Percentiles rank a stretch among this genome's conserved stretches.
These are phyloP conservation scores for Phytophthora gonapodyides DNA, from an alignment of 352 stramenopile species.

Conservation along the genomic window DNA sequence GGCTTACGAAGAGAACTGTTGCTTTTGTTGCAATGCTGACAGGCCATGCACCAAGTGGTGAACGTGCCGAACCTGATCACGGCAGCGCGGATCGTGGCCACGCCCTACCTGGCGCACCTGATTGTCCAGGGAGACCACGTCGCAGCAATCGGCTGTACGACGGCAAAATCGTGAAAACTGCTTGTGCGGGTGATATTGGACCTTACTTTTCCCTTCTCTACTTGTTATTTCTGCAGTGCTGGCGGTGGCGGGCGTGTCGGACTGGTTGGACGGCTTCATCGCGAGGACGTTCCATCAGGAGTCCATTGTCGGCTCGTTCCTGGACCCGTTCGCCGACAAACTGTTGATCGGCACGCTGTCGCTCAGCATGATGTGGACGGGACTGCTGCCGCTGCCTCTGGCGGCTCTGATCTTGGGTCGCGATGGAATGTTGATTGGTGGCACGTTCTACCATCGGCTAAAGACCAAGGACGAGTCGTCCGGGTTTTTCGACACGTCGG, in stretches of 20 bases:
- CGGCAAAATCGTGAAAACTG: neutral
- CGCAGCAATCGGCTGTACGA: constrained; percentile 69
- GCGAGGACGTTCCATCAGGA: constrained; percentile 75
- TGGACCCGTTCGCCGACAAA: constrained; percentile 86
- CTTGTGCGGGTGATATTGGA: neutral
- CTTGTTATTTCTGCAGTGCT: constrained; percentile 47
- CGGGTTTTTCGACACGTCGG: constrained; percentile 81
- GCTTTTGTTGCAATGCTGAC: constrained; percentile 1
- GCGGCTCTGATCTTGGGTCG: constrained; percentile 74
- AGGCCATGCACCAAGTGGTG: constrained; percentile 73
- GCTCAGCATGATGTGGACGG: constrained; percentile 73
- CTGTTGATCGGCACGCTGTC: constrained; percentile 77
- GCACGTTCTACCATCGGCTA: constrained; percentile 77
- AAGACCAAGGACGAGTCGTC: constrained; percentile 71
- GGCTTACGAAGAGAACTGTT: constrained; percentile 9
- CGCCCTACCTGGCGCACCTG: constrained; percentile 75
- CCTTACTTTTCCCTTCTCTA: constrained; percentile 1
- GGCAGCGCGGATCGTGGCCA: constrained; percentile 73
- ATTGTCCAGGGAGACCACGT: constrained; percentile 72
- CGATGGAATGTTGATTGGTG: constrained; percentile 72
- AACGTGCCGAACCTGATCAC: constrained; percentile 86
- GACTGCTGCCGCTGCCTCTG: constrained; percentile 64
- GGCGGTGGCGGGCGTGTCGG: constrained; percentile 68
- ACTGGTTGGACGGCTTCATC: constrained; percentile 86
- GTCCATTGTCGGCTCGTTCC: constrained; percentile 82